phyloP scores from a whole-genome alignment of 108 stramenopile species.

The Chaetoceros tenuissimus region DNA sequence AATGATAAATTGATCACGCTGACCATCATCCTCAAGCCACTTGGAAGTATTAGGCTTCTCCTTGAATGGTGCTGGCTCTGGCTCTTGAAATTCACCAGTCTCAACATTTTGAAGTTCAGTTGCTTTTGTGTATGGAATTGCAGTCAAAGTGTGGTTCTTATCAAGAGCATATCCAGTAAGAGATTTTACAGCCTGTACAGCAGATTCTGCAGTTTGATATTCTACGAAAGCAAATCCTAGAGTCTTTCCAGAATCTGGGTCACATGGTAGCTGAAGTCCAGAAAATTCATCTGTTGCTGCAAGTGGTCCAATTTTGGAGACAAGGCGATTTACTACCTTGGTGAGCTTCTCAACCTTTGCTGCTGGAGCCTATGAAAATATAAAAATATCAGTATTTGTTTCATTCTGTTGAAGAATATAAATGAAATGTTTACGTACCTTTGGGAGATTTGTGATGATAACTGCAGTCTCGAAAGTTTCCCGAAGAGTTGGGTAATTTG shows the following conservation, averaged over 20 bases:
- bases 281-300: conserved; percentile 33
- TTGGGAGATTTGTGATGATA: conserved; percentile 74
- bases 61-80: conserved; percentile 72
- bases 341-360: conserved; percentile 72
- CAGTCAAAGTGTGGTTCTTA: conserved; percentile 81
- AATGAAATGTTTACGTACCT: conserved; percentile 17
- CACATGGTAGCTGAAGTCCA: conserved; percentile 57
- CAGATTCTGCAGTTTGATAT: conserved; percentile 82
- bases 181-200: conserved; percentile 86
- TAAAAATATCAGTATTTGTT: too few relatives aligned
- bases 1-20: conserved; percentile 90
- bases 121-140: conserved; percentile 69
- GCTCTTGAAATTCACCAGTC: conserved; percentile 64
- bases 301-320: conserved; percentile 54
- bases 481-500: conserved; percentile 59
- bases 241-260: conserved; percentile 48
- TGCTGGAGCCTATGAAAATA: conserved; percentile 21
- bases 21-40: conserved; percentile 89
- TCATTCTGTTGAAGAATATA: background rate
- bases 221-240: conserved; percentile 89
- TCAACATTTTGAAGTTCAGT: conserved; percentile 34
- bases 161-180: conserved; percentile 89
- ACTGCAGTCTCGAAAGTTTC: conserved; percentile 66
- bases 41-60: conserved; percentile 76
- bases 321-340: conserved; percentile 65